Conservation (phyloP, 176 grass and related monocot genomes). For the Juncus effusus region DNA sequence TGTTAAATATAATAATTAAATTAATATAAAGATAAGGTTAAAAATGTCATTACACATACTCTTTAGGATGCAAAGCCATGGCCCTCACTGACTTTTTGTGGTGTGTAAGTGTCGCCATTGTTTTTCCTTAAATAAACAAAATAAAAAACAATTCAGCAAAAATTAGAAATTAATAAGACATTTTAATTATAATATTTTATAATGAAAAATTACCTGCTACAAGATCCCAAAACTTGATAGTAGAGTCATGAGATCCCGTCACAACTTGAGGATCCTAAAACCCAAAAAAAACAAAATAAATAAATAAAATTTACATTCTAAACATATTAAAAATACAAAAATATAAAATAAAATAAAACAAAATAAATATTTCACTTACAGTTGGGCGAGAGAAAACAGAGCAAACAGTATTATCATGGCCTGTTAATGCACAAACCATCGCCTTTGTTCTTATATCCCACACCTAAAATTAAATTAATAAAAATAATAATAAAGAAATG, state of each 20-base stretch:
- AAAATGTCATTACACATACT: constrained; percentile 38
- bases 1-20: constrained; percentile 2
- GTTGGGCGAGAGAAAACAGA: constrained; percentile 94
- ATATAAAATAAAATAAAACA: constrained; percentile 11
- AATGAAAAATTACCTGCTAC: constrained; percentile 64
- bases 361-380: constrained; percentile 43
- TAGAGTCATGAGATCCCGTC: constrained; percentile 93
- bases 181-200: not conserved
- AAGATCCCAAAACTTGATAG: constrained; percentile 99
- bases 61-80: constrained; percentile 91
- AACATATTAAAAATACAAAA: not conserved
- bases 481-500: not conserved
- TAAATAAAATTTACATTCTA: not conserved
- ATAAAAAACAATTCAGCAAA: constrained; percentile 20
- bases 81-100: constrained; percentile 97
- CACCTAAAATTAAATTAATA: constrained; percentile 44
- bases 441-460: constrained; percentile 96
- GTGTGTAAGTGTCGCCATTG: constrained; percentile 91
- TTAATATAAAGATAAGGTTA: constrained; percentile 14
- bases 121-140: constrained; percentile 52
- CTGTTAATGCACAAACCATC: constrained; percentile 95
- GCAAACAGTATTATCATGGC: constrained; percentile 94
- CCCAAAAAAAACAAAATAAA: not conserved
- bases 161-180: not conserved
- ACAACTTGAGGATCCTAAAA: constrained; percentile 96